Evolutionary conservation across 129 eudicot genomes (phyloP).

Genomic region (Deinandra increscens): DNA sequence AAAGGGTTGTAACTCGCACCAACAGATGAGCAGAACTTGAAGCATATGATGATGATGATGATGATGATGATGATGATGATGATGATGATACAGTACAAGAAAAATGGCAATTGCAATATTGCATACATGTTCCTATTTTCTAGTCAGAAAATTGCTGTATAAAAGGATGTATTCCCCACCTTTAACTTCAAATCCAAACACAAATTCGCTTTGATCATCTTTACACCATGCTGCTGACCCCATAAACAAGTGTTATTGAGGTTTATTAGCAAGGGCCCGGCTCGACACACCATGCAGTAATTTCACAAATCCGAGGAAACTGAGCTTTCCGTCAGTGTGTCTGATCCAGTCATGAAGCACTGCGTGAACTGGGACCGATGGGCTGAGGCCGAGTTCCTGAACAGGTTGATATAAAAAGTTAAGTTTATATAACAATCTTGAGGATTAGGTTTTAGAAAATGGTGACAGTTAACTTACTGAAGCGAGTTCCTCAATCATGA

Average conservation of each 20-base stretch:
- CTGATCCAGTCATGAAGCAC: constrained; percentile 96
- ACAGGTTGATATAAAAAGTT: not conserved
- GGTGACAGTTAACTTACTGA: constrained; percentile 47
- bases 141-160: constrained; percentile 29
- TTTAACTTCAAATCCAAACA: constrained; percentile 41
- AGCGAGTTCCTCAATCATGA: constrained; percentile 90
- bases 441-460: not conserved
- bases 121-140: constrained; percentile 36
- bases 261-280: constrained; percentile 59
- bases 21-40: constrained; percentile 23
- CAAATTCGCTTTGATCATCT: constrained; percentile 25
- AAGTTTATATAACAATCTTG: not conserved
- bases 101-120: constrained; percentile 37
- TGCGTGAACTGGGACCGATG: constrained; percentile 86
- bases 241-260: constrained; percentile 43
- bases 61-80: no score
- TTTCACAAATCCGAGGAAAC: constrained; percentile 91
- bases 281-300: constrained; percentile 81
- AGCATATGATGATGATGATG: constrained; percentile 11
- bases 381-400: constrained; percentile 93
- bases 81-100: constrained; percentile 22
- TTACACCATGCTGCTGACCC: constrained; percentile 24
- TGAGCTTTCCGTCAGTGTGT: constrained; percentile 93
- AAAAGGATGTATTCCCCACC: constrained; percentile 36
- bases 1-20: no score